Base-by-base conservation (phyloP, 2,329 filamentous ascomycete genomes). In the Arthrobotrys megalospora region DNA sequence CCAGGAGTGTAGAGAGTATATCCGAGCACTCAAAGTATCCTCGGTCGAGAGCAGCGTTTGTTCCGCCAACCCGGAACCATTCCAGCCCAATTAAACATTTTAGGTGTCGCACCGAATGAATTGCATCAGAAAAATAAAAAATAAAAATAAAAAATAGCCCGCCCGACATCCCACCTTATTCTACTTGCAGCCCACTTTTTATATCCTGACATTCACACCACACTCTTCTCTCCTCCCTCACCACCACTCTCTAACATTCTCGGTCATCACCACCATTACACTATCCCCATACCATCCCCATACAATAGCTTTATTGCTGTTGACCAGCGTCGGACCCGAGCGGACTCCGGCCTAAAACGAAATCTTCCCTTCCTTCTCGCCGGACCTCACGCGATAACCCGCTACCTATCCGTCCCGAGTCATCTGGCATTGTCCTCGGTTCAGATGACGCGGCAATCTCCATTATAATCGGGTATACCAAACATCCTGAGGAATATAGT, bases 361-460 rank as follows among this genome's bases (percentile, higher is more conserved):
- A 52, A 24, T 34, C 55, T 21, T 47, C 38, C 28, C 32, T 43
- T 28, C 50, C 65, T 7, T 38, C 50, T 60, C 60, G 60, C 38
- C 68, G 24, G 28, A 28, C 34, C 62, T 53, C 52, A 38, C 53
- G 45, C 53, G 43, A 36, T 45, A 11, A 41, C 24, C n/a, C 64
- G 43, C 64, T 12, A 34, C 28, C 52, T 62, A 32, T 28, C 60
- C 36, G 45, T 34, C 48, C 28, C 63, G 32, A 14, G 24, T 53
- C 58, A 10, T 53, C 47, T 21, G 11, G 19, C 60, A 36, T 16
- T 53, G n/a, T 47, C 21, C 48, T 68, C 65, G 45, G 69, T 75
- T 71, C 75, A 78, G 75, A 78, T 78, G 75, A 78, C 75, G 75
- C 75, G 53, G 67, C 75, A 72, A 71, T 63, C 60, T 28, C 45